Conservation (phyloP, 176 grass and related monocot species). For the Musa schizocarpa region DNA sequence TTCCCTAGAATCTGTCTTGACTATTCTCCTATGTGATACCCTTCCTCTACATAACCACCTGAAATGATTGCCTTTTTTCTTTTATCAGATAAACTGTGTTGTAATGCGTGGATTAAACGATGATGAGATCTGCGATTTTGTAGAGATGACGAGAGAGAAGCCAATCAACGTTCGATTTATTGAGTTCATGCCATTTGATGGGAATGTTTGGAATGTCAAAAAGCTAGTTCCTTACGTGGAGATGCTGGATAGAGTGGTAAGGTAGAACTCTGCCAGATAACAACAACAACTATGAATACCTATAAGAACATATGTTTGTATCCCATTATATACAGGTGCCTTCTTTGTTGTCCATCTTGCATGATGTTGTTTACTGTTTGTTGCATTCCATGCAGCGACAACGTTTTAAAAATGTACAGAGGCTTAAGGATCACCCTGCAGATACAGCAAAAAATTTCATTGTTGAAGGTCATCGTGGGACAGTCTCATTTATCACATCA, state of each 20-base stretch:
- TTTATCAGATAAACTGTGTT: conserved; percentile 75
- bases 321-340: background rate
- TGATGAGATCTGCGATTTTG: conserved; percentile 90
- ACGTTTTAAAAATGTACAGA: conserved; percentile 56
- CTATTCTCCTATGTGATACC: background rate
- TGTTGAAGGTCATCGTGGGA: conserved; percentile 70
- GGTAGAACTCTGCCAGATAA: conserved; percentile 35
- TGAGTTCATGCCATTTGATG: conserved; percentile 99
- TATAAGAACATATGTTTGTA: background rate
- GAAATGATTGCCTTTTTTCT: background rate
- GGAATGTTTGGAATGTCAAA: conserved; percentile 98
- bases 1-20: background rate
- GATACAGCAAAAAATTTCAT: conserved; percentile 96
- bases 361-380: conserved; percentile 1
- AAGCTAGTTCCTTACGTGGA: conserved; percentile 91
- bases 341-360: conserved; percentile 10
- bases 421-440: conserved; percentile 77
- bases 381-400: conserved; percentile 37
- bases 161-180: conserved; percentile 92
- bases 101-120: conserved; percentile 90
- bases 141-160: conserved; percentile 72
- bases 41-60: background rate
- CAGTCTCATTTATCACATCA: conserved; percentile 94
- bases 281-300: background rate
- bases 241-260: conserved; percentile 93